Percentiles rank a stretch among this genome's conserved stretches.
phyloP scores from a whole-genome alignment of 2,329 filamentous ascomycete species.

The Teratosphaeria nubilosa region DNA sequence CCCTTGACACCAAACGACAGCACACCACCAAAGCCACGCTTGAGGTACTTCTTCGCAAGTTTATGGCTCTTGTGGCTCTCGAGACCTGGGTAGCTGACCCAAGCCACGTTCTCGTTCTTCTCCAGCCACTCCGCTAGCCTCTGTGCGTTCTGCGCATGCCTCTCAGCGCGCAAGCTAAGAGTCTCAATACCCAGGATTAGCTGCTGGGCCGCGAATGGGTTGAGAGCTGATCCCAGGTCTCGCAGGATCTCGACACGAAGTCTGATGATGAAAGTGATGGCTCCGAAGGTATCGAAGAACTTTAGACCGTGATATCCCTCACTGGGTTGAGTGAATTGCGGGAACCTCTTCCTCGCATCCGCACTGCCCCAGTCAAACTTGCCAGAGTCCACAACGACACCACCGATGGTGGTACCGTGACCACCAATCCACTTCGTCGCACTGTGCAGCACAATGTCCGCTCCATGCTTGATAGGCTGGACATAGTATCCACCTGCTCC shows the following conservation, averaged over 20 bases:
- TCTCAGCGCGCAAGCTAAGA: slow-evolving; percentile 71
- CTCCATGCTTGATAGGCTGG: slow-evolving; percentile 79
- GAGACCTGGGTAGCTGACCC: slow-evolving; percentile 90
- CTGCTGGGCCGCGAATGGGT: slow-evolving; percentile 88
- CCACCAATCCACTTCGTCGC: slow-evolving; percentile 97
- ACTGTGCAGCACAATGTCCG: slow-evolving; percentile 88
- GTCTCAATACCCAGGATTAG: slow-evolving; percentile 84
- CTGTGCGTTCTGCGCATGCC: slow-evolving; percentile 76
- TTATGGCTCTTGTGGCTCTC: slow-evolving; percentile 71
- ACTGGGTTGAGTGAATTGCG: slow-evolving; percentile 80
- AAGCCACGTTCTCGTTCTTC: slow-evolving; percentile 71
- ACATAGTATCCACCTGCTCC: slow-evolving; percentile 84
- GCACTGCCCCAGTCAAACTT: slow-evolving; percentile 92
- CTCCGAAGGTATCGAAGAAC: slow-evolving; percentile 87
- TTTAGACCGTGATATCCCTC: slow-evolving; percentile 87
- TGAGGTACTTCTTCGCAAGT: slow-evolving; percentile 77
- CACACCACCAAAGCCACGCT: slow-evolving; percentile 77
- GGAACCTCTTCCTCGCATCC: slow-evolving; percentile 57
- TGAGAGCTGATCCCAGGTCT: slow-evolving; percentile 72
- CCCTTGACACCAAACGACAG: slow-evolving; percentile 91
- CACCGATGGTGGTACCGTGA: slow-evolving; percentile 79
- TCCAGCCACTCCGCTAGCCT: slow-evolving; percentile 74
- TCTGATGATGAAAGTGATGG: slow-evolving; percentile 71
- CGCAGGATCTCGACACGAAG: slow-evolving; percentile 83
- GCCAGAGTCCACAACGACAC: slow-evolving; percentile 76